Evolutionary conservation across 305 asterid species (phyloP).

Genomic region (Fraxinus sp.): DNA sequence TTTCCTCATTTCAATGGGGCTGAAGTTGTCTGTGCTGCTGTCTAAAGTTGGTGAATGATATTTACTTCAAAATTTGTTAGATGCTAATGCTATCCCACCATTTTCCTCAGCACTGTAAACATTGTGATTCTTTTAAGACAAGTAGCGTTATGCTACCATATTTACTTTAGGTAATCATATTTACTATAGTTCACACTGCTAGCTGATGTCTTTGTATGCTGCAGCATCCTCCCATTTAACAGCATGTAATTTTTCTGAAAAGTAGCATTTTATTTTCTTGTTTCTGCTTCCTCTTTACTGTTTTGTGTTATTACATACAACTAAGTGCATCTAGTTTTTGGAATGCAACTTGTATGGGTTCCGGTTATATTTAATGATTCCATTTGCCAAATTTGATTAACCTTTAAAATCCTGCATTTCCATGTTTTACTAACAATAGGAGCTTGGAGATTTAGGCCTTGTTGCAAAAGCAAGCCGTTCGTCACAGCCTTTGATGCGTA

Average conservation of each 20-base stretch:
- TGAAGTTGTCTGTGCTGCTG: background rate
- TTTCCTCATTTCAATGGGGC: background rate
- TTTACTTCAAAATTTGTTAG: background rate
- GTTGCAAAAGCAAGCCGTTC: slow-evolving; percentile 93
- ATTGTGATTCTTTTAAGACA: background rate
- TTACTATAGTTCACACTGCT: background rate
- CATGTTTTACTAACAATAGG: slow-evolving; percentile 39
- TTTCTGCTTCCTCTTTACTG: slow-evolving; percentile 1
- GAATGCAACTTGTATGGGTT: background rate
- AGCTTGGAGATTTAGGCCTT: slow-evolving; percentile 92
- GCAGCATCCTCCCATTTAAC: background rate
- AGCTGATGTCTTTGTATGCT: slow-evolving; percentile 13
- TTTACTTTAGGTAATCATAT: background rate
- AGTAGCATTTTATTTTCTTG: background rate
- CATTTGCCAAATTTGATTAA: background rate
- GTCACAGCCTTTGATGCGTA: slow-evolving; percentile 83
- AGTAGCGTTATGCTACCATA: background rate
- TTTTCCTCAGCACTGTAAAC: background rate
- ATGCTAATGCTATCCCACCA: background rate
- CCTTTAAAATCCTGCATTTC: slow-evolving; percentile 21
- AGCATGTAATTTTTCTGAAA: background rate
- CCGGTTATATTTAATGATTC: background rate
- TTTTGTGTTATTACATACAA: background rate
- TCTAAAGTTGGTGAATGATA: background rate
- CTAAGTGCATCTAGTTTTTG: slow-evolving; percentile 7